Conservation (phyloP, 2,329 filamentous ascomycete species). For the Davidsoniella virescens region DNA sequence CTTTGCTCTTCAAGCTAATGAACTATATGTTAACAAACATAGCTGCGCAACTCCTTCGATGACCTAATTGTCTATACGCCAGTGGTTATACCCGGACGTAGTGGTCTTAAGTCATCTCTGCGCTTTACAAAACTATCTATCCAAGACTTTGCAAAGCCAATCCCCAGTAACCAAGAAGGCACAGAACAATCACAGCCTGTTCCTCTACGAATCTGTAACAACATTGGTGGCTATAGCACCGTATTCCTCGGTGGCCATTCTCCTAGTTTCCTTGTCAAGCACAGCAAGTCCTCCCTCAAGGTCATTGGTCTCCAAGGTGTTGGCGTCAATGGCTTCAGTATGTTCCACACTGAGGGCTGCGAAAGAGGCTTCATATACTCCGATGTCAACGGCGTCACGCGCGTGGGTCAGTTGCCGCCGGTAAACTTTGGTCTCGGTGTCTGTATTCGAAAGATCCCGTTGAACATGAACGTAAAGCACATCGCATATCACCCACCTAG, state of each 20-base stretch:
- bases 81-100: slow-evolving; percentile 30
- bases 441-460: slow-evolving; percentile 51
- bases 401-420: slow-evolving; percentile 51
- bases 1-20: background rate
- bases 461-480: slow-evolving; percentile 54
- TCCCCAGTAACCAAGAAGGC: slow-evolving; percentile 33
- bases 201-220: slow-evolving; percentile 40
- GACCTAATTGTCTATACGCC: slow-evolving; percentile 83
- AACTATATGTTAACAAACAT: slow-evolving; percentile 24
- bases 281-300: slow-evolving; percentile 58
- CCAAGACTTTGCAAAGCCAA: slow-evolving; percentile 29
- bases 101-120: slow-evolving; percentile 38
- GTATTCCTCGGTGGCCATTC: slow-evolving; percentile 71
- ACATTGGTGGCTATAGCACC: slow-evolving; percentile 62
- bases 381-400: slow-evolving; percentile 53
- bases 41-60: slow-evolving; percentile 56
- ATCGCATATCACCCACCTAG: slow-evolving; percentile 63
- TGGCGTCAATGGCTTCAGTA: slow-evolving; percentile 53
- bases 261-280: slow-evolving; percentile 69
- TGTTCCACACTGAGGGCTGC: slow-evolving; percentile 62
- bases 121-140: slow-evolving; percentile 65
- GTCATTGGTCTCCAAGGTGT: slow-evolving; percentile 56
- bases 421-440: slow-evolving; percentile 62
- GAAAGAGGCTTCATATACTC: slow-evolving; percentile 72
- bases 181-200: slow-evolving; percentile 30